phyloP scores from a whole-genome alignment of 441 rosid genomes.

The Lagerstroemia fauriei region DNA sequence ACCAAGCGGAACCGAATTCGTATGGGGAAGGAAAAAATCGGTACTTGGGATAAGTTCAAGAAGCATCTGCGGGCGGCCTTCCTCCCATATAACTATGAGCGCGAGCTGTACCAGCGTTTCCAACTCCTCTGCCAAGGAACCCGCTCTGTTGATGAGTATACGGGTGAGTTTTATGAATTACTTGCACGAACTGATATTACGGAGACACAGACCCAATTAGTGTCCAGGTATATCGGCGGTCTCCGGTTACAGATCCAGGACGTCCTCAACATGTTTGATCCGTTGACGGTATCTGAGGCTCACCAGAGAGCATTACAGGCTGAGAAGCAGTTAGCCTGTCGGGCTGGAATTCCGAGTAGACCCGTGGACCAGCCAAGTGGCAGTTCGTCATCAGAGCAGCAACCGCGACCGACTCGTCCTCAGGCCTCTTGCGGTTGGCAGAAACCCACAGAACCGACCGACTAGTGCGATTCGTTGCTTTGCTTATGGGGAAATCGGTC shows the following conservation, averaged over 20 bases:
- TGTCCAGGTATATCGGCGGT: background rate
- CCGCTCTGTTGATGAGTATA: background rate
- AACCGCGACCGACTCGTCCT: no score
- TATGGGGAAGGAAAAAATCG: conserved; percentile 13
- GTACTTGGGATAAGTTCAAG: conserved; percentile 14
- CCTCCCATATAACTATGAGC: conserved; percentile 9
- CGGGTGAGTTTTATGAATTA: conserved; percentile 10
- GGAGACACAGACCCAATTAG: conserved; percentile 13
- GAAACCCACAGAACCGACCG: no score
- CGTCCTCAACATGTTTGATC: background rate
- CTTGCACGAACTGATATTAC: background rate
- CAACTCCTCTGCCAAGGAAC: background rate
- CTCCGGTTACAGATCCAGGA: background rate
- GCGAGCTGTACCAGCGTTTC: conserved; percentile 10
- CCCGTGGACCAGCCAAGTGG: background rate
- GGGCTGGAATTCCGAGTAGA: no score
- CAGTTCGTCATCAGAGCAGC: no score
- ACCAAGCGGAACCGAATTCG: no score
- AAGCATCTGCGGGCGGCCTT: background rate
- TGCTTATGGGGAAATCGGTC: no score
- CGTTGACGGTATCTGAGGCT: background rate
- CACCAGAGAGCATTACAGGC: background rate
- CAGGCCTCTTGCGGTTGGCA: no score
- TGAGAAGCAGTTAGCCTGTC: background rate
- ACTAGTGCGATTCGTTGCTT: no score